phyloP scores from a whole-genome alignment of 805 yeast genomes.

The Phaffomyces thermotolerans region DNA sequence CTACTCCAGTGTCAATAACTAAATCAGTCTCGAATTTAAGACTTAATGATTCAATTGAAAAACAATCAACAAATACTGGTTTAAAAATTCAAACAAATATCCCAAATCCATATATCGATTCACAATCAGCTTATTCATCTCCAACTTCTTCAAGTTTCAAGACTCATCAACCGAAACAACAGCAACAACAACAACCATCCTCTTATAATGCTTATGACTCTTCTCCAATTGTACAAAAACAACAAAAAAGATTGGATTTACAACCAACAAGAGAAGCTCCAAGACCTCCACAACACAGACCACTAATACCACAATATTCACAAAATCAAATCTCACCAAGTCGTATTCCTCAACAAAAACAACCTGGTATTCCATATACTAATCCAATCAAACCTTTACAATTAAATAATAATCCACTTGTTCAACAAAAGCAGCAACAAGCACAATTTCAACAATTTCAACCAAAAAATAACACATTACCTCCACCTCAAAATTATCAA shows the following conservation, averaged over 20 bases:
- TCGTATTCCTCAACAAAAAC: slow-evolving; percentile 1
- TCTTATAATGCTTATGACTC: not conserved
- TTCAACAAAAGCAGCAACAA: slow-evolving; percentile 4
- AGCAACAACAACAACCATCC: not conserved
- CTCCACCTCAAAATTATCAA: slow-evolving; percentile 3
- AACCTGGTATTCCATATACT: slow-evolving; percentile 4
- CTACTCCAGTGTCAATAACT: slow-evolving; percentile 5
- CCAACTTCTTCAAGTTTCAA: slow-evolving; percentile 3
- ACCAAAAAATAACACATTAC: slow-evolving; percentile 1
- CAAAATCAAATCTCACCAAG: slow-evolving; percentile 8
- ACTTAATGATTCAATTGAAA: slow-evolving; percentile 6
- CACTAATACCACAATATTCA: not conserved
- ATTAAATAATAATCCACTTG: slow-evolving; percentile 23
- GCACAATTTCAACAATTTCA: slow-evolving; percentile 6
- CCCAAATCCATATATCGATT: slow-evolving; percentile 19
- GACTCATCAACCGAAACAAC: not conserved
- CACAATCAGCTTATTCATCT: not conserved
- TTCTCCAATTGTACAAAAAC: slow-evolving; percentile 6
- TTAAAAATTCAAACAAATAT: slow-evolving; percentile 26
- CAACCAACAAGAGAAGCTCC: slow-evolving; percentile 25
- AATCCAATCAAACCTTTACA: slow-evolving; percentile 20
- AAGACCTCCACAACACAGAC: slow-evolving; percentile 21
- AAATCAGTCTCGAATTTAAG: slow-evolving; percentile 10
- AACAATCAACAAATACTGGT: slow-evolving; percentile 24
- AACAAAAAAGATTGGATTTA: slow-evolving; percentile 11